A percentile compares a stretch with the other conserved stretches of the same genome.
phyloP scores from a whole-genome alignment of 2,329 filamentous ascomycete species.

The Nemania sp. region DNA sequence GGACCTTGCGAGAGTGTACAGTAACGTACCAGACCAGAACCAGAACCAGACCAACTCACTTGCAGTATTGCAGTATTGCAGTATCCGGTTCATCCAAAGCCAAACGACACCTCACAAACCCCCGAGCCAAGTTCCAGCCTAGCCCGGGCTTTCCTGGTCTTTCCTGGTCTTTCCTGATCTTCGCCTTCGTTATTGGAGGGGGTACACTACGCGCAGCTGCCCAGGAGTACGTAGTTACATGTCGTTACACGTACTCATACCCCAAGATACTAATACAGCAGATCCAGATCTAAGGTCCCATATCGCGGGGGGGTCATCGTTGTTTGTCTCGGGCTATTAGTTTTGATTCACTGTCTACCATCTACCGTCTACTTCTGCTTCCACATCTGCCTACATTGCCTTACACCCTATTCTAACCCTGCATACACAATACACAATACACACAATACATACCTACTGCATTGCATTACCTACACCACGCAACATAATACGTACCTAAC shows the following conservation, averaged over 20 bases:
- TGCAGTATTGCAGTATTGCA: conserved; percentile 4
- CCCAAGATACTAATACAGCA: too few relatives aligned
- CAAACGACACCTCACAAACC: conserved; percentile 26
- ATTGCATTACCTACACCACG: conserved; percentile 19
- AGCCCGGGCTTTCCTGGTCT: background rate
- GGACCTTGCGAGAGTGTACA: conserved; percentile 34
- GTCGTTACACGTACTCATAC: conserved; percentile 32
- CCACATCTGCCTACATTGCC: conserved; percentile 3
- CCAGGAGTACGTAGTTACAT: conserved; percentile 2
- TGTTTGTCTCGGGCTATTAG: conserved; percentile 33
- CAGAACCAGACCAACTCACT: conserved; percentile 13
- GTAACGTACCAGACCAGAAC: background rate
- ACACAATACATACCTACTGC: background rate
- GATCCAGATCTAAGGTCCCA: conserved; percentile 35
- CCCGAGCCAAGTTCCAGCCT: conserved; percentile 35
- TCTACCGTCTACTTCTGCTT: too few relatives aligned
- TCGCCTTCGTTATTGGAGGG: conserved; percentile 29
- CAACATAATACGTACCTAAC: background rate
- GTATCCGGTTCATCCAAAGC: conserved; percentile 37
- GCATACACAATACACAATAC: background rate
- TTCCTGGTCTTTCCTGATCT: background rate
- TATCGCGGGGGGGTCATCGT: conserved; percentile 29
- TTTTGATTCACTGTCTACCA: background rate
- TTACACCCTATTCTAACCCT: too few relatives aligned
- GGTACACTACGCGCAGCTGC: conserved; percentile 12